Evolutionary conservation across 805 yeast species (phyloP).

Genomic region (Schwanniomyces vanrijiae): DNA sequence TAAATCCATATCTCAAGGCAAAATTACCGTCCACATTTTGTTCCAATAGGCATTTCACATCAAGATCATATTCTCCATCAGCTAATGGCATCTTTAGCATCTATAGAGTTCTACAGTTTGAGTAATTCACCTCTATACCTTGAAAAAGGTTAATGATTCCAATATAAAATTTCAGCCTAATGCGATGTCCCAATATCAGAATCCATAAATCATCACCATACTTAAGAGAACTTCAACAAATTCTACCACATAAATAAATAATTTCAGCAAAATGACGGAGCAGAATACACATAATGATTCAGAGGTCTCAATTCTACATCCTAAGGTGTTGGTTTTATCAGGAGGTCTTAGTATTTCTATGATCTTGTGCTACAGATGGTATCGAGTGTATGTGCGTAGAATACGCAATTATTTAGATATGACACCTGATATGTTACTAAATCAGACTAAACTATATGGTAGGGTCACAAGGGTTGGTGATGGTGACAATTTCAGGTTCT

Average conservation of each 20-base stretch:
- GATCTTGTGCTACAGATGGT: conserved; percentile 29
- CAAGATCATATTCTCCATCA: conserved; percentile 47
- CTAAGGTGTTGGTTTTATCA: conserved; percentile 38
- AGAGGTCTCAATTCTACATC: conserved; percentile 30
- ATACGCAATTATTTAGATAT: conserved; percentile 37
- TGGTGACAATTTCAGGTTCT: conserved; percentile 92
- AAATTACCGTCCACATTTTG: conserved; percentile 7
- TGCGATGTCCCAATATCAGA: background rate
- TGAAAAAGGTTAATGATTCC: background rate
- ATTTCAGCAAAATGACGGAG: background rate
- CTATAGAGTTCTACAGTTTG: no score
- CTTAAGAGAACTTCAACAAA: background rate
- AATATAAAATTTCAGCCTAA: background rate
- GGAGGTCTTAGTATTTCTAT: conserved; percentile 31
- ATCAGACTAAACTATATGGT: conserved; percentile 46
- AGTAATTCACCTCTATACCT: background rate
- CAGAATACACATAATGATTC: background rate
- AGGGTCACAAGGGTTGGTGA: conserved; percentile 90
- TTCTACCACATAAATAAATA: background rate
- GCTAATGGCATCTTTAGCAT: conserved; percentile 13
- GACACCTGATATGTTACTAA: conserved; percentile 34
- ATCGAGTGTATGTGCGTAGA: conserved; percentile 32
- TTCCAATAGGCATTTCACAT: conserved; percentile 24
- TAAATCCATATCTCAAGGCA: conserved; percentile 40
- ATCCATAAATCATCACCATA: background rate